Percentiles rank a stretch among this genome's conserved stretches.
These are phyloP conservation scores for Fusarium pilosicola DNA, from an alignment of 2,329 filamentous ascomycete genomes.

Conservation along the genomic window DNA sequence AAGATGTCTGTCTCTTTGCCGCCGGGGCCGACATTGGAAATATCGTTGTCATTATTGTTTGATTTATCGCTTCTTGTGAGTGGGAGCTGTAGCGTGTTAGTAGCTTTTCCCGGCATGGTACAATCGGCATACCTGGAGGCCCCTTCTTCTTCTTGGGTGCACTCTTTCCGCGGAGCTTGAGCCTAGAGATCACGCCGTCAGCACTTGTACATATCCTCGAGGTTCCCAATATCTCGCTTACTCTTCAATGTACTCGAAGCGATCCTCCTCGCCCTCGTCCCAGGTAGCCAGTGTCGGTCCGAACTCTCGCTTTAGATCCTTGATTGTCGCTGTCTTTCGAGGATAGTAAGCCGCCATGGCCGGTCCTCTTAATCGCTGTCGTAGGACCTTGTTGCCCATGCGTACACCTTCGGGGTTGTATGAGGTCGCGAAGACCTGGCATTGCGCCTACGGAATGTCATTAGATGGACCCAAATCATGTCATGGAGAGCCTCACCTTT, in stretches of 20 bases:
- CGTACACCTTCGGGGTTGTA: conserved; percentile 88
- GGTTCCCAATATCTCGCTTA: conserved; percentile 49
- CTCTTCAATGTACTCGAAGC: conserved; percentile 79
- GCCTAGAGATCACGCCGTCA: conserved; percentile 57
- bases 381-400: conserved; percentile 90
- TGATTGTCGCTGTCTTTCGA: conserved; percentile 74
- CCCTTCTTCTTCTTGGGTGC: conserved; percentile 88
- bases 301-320: conserved; percentile 78
- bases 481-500: conserved; percentile 66
- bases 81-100: conserved; percentile 41
- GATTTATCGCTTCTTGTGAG: conserved; percentile 47
- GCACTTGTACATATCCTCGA: conserved; percentile 13
- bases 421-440: conserved; percentile 88
- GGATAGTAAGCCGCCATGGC: conserved; percentile 90
- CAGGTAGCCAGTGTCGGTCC: conserved; percentile 72
- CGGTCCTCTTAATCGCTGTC: conserved; percentile 87
- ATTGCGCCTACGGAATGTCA: conserved; percentile 74
- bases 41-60: conserved; percentile 27
- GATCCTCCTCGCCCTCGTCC: conserved; percentile 81
- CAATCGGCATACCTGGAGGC: conserved; percentile 48
- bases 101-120: neutral
- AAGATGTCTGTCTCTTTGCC: neutral
- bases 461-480: neutral
- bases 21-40: conserved; percentile 7
- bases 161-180: conserved; percentile 85